Evolutionary conservation across 768 basidiomycete species (phyloP), one percentile per base, ranked within the genome.

Genomic region (Mycena venus): DNA sequence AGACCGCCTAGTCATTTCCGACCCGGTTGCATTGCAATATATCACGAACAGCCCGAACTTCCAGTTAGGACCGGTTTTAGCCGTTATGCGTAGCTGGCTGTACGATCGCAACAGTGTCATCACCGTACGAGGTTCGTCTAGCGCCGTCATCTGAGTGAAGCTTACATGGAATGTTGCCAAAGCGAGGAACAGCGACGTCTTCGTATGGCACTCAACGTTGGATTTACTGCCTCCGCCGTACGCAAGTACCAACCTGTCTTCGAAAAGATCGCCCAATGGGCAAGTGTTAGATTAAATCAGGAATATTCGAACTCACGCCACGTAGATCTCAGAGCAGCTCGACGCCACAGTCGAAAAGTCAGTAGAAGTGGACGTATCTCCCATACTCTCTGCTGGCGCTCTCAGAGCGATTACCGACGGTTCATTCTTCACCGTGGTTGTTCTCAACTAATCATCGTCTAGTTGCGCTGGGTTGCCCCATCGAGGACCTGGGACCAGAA

Each of bases 391-490:
- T 69, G 32, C 31, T 60, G 68, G 58, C n/a, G 68, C 68, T 31
- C 58, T 69, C 58, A 69, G 68, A 51, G 58, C 68, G 9, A 69
- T 69, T 36, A 69, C 68, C 29, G 58, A 69, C 25, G 68, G 68
- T 69, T 25, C 44, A 31, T 69, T 34, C 38, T 36, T 60, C 38
- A 23, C 53, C 55, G 15, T 36, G 31, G 58, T 21, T 68, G 55
- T 58, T 38, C 25, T 60, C 31, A 21, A 38, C 58, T 69, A 19
- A 69, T 59, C 44, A 60, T 60, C 21, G 21, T 58, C 25, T 47
- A 68, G 67, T 68, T 49, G 68, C 68, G 44, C 31, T 69, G 67
- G 67, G 67, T 36, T 68, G 67, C 42, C 58, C 68, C 42, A 15
- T 69, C 58, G 44, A 69, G 4, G 42, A 60, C 58, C 32, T 69